Conservation (phyloP, 2,329 filamentous ascomycete species). For the Fusarium algeriense region DNA sequence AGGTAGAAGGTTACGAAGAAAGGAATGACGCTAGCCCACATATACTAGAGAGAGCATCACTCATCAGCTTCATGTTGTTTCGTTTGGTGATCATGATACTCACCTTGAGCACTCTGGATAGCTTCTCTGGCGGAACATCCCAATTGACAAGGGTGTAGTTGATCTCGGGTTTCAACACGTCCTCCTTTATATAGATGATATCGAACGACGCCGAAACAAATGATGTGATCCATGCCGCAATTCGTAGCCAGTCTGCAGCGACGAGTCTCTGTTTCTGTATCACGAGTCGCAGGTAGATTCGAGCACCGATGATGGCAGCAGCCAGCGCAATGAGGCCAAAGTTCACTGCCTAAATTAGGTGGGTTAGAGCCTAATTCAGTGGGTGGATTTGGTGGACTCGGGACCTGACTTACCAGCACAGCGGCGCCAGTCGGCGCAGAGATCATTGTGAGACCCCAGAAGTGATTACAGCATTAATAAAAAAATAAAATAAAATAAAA, state of each 20-base stretch:
- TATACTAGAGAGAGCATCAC: neutral
- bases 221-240: slow-evolving; percentile 23
- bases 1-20: slow-evolving; percentile 38
- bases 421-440: slow-evolving; percentile 19
- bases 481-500: too few relatives aligned
- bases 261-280: slow-evolving; percentile 31
- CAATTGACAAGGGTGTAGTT: slow-evolving; percentile 33
- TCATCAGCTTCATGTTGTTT: neutral
- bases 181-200: slow-evolving; percentile 6
- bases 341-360: neutral
- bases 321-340: neutral
- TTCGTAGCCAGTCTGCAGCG: slow-evolving; percentile 14
- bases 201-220: slow-evolving; percentile 14
- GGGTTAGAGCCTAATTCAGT: neutral
- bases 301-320: slow-evolving; percentile 14
- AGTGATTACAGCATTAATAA: neutral
- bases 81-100: neutral
- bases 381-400: neutral
- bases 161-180: slow-evolving; percentile 4
- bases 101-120: slow-evolving; percentile 1
- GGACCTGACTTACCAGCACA: slow-evolving; percentile 5
- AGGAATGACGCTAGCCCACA: slow-evolving; percentile 26
- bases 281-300: slow-evolving; percentile 28
- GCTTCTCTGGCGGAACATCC: slow-evolving; percentile 7
- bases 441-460: slow-evolving; percentile 1